phyloP scores from a whole-genome alignment of 805 yeast genomes.

The Ogataea haglerorum region DNA sequence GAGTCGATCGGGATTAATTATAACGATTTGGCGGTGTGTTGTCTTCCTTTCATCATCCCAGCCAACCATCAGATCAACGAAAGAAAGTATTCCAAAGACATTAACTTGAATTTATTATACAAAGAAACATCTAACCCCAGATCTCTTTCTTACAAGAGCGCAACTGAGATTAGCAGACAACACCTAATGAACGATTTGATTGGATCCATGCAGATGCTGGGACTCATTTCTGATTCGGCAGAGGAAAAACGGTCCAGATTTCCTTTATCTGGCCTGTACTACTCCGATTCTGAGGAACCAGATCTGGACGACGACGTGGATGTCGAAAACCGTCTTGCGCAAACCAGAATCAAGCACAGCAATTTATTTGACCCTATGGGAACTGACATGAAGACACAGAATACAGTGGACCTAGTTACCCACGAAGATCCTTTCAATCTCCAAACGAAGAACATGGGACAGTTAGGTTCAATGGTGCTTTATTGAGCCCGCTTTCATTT shows the following conservation, averaged over 20 bases:
- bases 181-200: slow-evolving; percentile 11
- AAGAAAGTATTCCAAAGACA: slow-evolving; percentile 9
- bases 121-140: slow-evolving; percentile 9
- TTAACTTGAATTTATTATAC: slow-evolving; percentile 12
- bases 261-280: slow-evolving; percentile 8
- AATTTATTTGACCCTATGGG: slow-evolving; percentile 7
- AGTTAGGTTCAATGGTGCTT: slow-evolving; percentile 4
- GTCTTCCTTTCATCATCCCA: slow-evolving; percentile 25
- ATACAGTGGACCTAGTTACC: slow-evolving; percentile 5
- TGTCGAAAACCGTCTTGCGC: slow-evolving; percentile 10
- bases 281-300: slow-evolving; percentile 10
- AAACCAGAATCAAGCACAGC: slow-evolving; percentile 8
- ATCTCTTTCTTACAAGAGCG: slow-evolving; percentile 2
- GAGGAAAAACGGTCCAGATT: slow-evolving; percentile 1
- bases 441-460: slow-evolving; percentile 3
- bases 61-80: slow-evolving; percentile 11
- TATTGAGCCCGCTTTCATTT: not conserved
- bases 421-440: slow-evolving; percentile 6
- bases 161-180: slow-evolving; percentile 8
- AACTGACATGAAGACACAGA: slow-evolving; percentile 4
- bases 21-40: slow-evolving; percentile 21
- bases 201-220: slow-evolving; percentile 13
- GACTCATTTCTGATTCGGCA: slow-evolving; percentile 6
- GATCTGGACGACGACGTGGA: slow-evolving; percentile 12
- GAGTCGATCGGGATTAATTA: slow-evolving; percentile 5